Base-by-base conservation (phyloP, 345 rosid species). In the Eucalyptus victrix region DNA sequence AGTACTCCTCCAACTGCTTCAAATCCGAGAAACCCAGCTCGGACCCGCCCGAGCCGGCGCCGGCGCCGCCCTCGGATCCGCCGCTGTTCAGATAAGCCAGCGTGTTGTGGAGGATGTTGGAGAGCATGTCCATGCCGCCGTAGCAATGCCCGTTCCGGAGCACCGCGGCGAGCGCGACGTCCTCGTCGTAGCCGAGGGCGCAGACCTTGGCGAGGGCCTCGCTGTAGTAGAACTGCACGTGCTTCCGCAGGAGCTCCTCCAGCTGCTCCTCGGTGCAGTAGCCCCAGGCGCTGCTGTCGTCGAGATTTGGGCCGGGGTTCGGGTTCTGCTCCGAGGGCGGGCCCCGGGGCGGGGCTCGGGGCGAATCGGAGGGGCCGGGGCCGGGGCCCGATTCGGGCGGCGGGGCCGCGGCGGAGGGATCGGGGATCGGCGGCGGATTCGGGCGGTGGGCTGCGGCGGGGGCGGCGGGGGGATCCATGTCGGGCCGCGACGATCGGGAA, bases 101-200 rank as follows among this genome's bases (percentile, higher is more conserved):
- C 2, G 98, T 92, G 86, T 96, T 96, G 89, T 96, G 95, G 90
- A 97, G 60, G 47, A 96, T 96, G 89, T 96, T 97, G 26, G 97
- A 94, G 91, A 95, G 90, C 86, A 95, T 97, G 94, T 96, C 99
- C 99, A 94, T 96, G 26, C 95, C 99, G 60, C 99, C 99, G 91
- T 95, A 96, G 88, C 99, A 96, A 88, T 95, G 94, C 44, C 99
- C 98, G 86, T 96, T 95, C 26, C 95, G 93, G 93, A 97, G 92
- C 28, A 96, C 91, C 26, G 99, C 98, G 91, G 92, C 95, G 42
- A 96, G 92, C 5, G 98, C 97, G 87, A 92, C 95, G 88, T 95
- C 99, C 90, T 95, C 97, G 85, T 92, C 96, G 69, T 97, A 96
- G 62, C 98, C 99, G 89, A 95, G 91, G 2, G 91, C 91, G 88